These are phyloP conservation scores for Volvox reticuliferus DNA, from an alignment of 139 green algal species.

Conservation along the genomic window DNA sequence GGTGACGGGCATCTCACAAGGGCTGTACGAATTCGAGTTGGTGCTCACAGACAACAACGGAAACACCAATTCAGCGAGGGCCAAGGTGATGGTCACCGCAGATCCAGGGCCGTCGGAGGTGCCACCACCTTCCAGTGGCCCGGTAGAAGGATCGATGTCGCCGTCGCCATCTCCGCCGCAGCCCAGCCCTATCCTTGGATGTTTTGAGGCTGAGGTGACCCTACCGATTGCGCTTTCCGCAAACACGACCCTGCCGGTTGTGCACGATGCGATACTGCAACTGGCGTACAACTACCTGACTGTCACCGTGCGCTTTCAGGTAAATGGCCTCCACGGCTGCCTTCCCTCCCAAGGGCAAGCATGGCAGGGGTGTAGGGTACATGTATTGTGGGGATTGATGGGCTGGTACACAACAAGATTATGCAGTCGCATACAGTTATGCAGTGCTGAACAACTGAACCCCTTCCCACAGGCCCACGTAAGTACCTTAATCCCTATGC, in stretches of 20 bases:
- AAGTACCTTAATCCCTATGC: background rate
- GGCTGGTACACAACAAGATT: background rate
- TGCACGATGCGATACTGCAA: background rate
- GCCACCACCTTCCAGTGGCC: background rate
- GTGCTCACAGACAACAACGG: background rate
- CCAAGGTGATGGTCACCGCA: background rate
- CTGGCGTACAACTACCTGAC: background rate
- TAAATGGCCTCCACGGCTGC: background rate
- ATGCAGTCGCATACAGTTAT: background rate
- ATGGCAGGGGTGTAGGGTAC: background rate
- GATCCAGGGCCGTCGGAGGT: background rate
- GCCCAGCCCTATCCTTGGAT: background rate
- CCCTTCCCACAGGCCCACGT: background rate
- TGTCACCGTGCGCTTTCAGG: background rate
- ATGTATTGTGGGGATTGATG: background rate
- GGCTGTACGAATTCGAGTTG: background rate
- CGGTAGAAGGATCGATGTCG: background rate
- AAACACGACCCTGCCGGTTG: background rate
- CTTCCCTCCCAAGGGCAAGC: background rate
- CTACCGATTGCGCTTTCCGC: background rate
- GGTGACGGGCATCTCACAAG: background rate
- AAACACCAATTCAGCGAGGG: background rate
- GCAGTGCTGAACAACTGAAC: background rate
- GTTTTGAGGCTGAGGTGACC: background rate
- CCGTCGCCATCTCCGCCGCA: background rate